Evolutionary conservation across 805 yeast genomes (phyloP).

Genomic region (Candida ponderosae): DNA sequence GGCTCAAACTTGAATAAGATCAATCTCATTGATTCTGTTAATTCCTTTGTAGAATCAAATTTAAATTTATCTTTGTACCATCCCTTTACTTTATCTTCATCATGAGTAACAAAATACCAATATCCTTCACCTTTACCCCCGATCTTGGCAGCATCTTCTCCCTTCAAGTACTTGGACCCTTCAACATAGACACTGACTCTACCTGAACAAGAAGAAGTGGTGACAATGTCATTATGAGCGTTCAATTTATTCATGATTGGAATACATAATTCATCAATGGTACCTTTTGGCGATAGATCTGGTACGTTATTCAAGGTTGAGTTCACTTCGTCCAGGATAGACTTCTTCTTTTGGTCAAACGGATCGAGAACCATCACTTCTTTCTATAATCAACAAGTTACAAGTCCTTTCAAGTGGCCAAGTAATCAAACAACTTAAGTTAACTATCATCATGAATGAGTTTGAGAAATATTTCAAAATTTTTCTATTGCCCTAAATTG

Average conservation of each 20-base stretch:
- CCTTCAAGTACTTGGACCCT: slow-evolving; percentile 40
- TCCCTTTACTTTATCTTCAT: slow-evolving; percentile 33
- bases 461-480: no score
- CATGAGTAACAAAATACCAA: slow-evolving; percentile 80
- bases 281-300: slow-evolving; percentile 83
- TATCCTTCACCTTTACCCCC: slow-evolving; percentile 84
- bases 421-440: no score
- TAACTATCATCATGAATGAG: no score
- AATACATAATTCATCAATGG: slow-evolving; percentile 65
- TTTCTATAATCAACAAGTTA: no score
- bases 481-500: no score
- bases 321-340: slow-evolving; percentile 45
- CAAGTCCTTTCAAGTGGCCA: no score
- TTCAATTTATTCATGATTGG: slow-evolving; percentile 71
- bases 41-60: slow-evolving; percentile 6
- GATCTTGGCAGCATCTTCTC: slow-evolving; percentile 28
- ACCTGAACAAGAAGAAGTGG: slow-evolving; percentile 87
- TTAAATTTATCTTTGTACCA: slow-evolving; percentile 35
- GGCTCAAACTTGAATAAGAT: slow-evolving; percentile 80
- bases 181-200: slow-evolving; percentile 77
- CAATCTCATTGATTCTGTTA: slow-evolving; percentile 33
- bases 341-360: slow-evolving; percentile 58
- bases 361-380: slow-evolving; percentile 28
- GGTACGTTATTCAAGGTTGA: slow-evolving; percentile 33
- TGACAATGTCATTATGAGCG: slow-evolving; percentile 56